Evolutionary conservation across 495 filamentous ascomycete species (phyloP).

Genomic region (Aspergillus diversus): DNA sequence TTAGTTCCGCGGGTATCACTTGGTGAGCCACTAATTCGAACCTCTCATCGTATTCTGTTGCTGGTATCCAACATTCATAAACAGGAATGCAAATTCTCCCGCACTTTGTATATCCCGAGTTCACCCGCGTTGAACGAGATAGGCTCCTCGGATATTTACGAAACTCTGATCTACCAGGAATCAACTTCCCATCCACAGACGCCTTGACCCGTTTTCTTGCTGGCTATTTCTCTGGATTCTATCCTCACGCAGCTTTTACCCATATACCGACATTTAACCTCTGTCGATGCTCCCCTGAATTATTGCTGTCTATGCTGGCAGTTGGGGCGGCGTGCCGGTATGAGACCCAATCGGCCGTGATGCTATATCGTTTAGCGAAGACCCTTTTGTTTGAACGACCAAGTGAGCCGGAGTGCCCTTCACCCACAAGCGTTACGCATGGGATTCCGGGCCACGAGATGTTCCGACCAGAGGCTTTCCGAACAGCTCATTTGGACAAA

Average conservation of each 20-base stretch:
- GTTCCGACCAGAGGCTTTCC: neutral
- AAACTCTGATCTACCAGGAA: neutral
- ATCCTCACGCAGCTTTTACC: constrained; percentile 7
- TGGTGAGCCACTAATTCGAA: neutral
- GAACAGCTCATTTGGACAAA: neutral
- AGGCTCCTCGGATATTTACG: neutral
- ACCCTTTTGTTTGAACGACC: neutral
- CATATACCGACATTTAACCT: constrained; percentile 10
- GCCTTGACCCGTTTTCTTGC: constrained; percentile 8
- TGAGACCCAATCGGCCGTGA: neutral
- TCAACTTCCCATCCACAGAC: neutral
- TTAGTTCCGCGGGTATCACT: neutral
- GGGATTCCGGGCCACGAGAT: too few relatives aligned
- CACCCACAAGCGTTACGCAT: neutral
- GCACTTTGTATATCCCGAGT: neutral
- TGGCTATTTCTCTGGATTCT: constrained; percentile 14
- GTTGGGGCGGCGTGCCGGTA: neutral
- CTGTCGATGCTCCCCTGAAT: neutral
- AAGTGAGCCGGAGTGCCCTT: neutral
- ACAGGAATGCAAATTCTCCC: neutral
- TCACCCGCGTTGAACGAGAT: neutral
- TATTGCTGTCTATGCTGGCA: neutral
- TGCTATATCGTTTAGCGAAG: constrained; percentile 5
- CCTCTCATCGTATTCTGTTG: neutral
- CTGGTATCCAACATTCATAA: neutral